Conservation (phyloP, 2,329 filamentous ascomycete genomes). For the Calonectria hongkongensis region DNA sequence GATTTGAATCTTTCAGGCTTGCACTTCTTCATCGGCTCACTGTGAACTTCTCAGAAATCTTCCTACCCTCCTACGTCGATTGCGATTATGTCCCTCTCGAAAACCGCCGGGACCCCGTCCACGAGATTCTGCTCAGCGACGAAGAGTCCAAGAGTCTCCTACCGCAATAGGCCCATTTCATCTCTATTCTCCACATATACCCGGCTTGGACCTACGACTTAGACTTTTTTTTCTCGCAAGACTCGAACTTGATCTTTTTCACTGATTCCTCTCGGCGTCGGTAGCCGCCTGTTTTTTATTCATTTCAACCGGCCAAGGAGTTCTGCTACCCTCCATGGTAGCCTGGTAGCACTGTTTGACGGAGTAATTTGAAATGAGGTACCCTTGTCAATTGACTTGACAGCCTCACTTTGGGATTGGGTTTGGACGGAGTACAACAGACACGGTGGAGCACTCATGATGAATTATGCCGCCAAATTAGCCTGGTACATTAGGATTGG, state of each 20-base stretch:
- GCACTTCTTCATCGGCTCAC: conserved; percentile 32
- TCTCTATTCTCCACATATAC: conserved; percentile 44
- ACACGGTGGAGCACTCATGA: conserved; percentile 53
- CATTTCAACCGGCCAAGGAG: conserved; percentile 36
- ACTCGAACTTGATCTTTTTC: conserved; percentile 46
- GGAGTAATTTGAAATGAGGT: conserved; percentile 51
- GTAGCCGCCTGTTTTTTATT: conserved; percentile 44
- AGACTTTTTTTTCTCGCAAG: conserved; percentile 56
- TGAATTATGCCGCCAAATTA: conserved; percentile 43
- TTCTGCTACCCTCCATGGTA: conserved; percentile 25
- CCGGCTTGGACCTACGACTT: conserved; percentile 47
- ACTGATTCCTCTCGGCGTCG: conserved; percentile 46
- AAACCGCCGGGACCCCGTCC: conserved; percentile 83
- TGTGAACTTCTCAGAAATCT: conserved; percentile 76
- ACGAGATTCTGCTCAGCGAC: conserved; percentile 86
- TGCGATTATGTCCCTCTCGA: conserved; percentile 85
- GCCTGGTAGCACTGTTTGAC: conserved; percentile 46
- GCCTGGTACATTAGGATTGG: conserved; percentile 44
- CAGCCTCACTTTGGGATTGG: conserved; percentile 52
- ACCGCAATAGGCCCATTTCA: conserved; percentile 70
- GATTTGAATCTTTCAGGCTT: conserved; percentile 39
- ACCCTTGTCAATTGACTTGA: conserved; percentile 50
- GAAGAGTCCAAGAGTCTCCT: conserved; percentile 83
- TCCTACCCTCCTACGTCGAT: conserved; percentile 86
- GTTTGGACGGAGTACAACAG: conserved; percentile 54